Evolutionary conservation across 495 filamentous ascomycete species (phyloP).

Genomic region (Ramalina peruviana): DNA sequence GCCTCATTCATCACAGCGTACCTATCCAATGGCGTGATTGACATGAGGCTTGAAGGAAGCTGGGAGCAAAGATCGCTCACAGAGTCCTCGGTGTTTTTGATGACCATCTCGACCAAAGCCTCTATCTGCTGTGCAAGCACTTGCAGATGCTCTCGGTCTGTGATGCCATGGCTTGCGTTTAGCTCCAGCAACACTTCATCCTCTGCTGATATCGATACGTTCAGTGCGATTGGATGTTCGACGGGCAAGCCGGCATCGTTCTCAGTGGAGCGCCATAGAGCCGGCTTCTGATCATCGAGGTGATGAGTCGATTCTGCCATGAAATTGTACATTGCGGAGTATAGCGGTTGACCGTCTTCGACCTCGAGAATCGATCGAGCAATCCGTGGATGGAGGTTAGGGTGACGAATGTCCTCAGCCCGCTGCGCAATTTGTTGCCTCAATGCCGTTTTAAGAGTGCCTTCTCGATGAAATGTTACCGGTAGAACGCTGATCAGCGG

Average conservation of each 20-base stretch:
- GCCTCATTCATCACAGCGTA: conserved; percentile 14
- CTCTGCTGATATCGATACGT: conserved; percentile 13
- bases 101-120: conserved; percentile 17
- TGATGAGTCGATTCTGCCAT: conserved; percentile 3
- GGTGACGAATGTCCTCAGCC: conserved; percentile 15
- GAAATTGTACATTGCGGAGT: conserved; percentile 26
- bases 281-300: neutral
- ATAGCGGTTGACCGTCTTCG: conserved; percentile 17
- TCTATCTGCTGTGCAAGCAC: conserved; percentile 23
- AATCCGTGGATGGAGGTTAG: conserved; percentile 20
- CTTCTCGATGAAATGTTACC: conserved; percentile 18
- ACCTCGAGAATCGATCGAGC: conserved; percentile 18
- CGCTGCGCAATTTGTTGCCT: conserved; percentile 18
- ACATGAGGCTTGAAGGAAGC: conserved; percentile 16
- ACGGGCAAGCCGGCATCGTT: conserved; percentile 21
- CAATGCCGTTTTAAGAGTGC: conserved; percentile 14
- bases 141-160: conserved; percentile 17
- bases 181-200: conserved; percentile 18
- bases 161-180: conserved; percentile 15
- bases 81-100: conserved; percentile 16
- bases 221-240: conserved; percentile 26
- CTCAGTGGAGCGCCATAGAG: conserved; percentile 16
- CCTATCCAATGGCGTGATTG: conserved; percentile 14
- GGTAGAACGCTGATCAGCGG: conserved; percentile 24
- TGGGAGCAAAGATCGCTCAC: conserved; percentile 9